Evolutionary conservation across 1,139 yeast genomes (phyloP).

Genomic region (Blastobotrys illinoisensis): DNA sequence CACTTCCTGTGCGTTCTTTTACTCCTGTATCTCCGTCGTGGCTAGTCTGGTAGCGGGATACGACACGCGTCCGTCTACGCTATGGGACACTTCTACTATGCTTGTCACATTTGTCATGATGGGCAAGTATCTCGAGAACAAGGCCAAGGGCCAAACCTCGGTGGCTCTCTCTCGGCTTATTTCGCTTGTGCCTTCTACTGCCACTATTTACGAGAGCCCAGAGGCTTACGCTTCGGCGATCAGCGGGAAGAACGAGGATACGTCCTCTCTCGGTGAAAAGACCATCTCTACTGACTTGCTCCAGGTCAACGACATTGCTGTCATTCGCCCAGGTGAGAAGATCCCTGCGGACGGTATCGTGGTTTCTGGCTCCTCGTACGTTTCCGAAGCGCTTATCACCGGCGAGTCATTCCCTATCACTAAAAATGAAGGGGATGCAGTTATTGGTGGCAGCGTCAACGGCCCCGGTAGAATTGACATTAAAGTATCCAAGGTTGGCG

Average conservation of each 20-base stretch:
- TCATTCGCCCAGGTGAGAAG: conserved; percentile 78
- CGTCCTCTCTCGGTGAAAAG: conserved; percentile 23
- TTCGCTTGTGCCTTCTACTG: conserved; percentile 73
- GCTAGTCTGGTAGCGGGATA: conserved; percentile 36
- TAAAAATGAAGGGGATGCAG: conserved; percentile 54
- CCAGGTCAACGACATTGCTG: conserved; percentile 70
- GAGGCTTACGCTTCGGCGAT: conserved; percentile 5
- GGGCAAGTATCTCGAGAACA: conserved; percentile 88
- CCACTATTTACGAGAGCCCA: conserved; percentile 44
- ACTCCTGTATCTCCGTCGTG: conserved; percentile 59
- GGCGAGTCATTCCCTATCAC: conserved; percentile 81
- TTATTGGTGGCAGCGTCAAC: conserved; percentile 89
- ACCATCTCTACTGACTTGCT: conserved; percentile 65
- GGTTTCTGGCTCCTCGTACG: conserved; percentile 69
- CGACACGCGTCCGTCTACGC: conserved; percentile 51
- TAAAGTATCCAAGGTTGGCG: conserved; percentile 65
- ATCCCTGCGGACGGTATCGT: conserved; percentile 90
- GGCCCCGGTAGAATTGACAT: conserved; percentile 70
- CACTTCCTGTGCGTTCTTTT: conserved; percentile 70
- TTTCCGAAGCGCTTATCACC: conserved; percentile 83
- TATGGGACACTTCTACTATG: conserved; percentile 88
- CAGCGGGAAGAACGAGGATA: conserved; percentile 12
- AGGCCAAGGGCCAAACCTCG: conserved; percentile 91
- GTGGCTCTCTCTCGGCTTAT: conserved; percentile 76
- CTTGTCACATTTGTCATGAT: conserved; percentile 73